Conservation (phyloP, 805 yeast species). For the Saccharomycopsis vini region DNA sequence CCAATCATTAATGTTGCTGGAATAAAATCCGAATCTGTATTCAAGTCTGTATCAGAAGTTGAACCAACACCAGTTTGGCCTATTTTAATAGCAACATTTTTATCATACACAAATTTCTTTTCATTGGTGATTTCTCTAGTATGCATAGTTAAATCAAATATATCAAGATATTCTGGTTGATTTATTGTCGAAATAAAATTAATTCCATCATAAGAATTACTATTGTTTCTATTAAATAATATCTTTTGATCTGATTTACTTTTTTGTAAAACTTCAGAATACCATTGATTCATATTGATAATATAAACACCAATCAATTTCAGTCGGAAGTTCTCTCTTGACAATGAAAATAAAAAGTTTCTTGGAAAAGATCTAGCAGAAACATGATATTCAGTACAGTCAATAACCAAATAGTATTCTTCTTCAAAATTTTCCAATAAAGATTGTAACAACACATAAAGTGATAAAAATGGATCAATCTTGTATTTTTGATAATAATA, state of each 20-base stretch:
- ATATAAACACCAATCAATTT: not conserved
- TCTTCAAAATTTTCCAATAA: constrained; percentile 68
- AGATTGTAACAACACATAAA: constrained; percentile 48
- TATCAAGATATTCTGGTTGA: constrained; percentile 29
- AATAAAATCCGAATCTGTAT: not conserved
- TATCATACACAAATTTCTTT: constrained; percentile 21
- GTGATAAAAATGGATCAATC: constrained; percentile 5
- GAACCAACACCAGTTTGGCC: not conserved
- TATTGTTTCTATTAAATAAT: not conserved
- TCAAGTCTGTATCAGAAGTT: not conserved
- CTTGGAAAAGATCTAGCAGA: not conserved
- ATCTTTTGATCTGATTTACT: not conserved
- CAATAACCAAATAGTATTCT: constrained; percentile 52
- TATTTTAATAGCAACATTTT: not conserved
- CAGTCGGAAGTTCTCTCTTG: constrained; percentile 3
- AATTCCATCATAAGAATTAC: not conserved
- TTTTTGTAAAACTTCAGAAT: not conserved
- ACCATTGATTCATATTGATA: constrained; percentile 2
- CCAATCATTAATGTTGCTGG: not conserved
- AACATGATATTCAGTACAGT: constrained; percentile 52
- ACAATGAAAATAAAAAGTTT: not conserved
- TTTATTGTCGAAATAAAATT: not conserved
- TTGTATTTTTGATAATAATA: constrained; percentile 26
- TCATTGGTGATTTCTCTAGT: constrained; percentile 37
- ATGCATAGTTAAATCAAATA: constrained; percentile 35